Evolutionary conservation across 805 yeast genomes (phyloP), one percentile per base, ranked within the genome.

Genomic region (Kodamaea nitidulidarum): DNA sequence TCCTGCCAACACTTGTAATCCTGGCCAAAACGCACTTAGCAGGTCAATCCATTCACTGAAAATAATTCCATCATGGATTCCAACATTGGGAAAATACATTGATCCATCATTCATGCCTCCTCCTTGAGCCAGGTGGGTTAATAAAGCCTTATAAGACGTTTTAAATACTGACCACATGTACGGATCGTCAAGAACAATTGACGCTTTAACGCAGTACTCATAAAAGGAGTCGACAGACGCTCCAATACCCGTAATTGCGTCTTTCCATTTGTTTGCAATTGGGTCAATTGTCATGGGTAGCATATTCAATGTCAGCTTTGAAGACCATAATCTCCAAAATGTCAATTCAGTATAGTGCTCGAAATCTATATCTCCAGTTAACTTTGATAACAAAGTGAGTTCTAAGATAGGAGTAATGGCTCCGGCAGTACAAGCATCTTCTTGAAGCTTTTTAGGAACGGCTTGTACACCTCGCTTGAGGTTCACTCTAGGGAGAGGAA

Each of bases 171-270:
- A 44, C 86, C 90, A 88, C 42, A 88, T 70, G 2, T 63, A 53
- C 48, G 83, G 84, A 52, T 84, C 78, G 41, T 62, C 45, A 43
- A 88, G 87, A 10, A 90, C 54, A 8, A 90, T 73, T 2, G 88
- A 67, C 15, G 81, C 79, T 55, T 90, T 90, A 30, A 87, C 69
- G 0, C 95, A 84, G 59, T 88, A 86, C 54, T 90, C 98, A 55
- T 82, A 90, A 52, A 86, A 86, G 0, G 96, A 87, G 59, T 90
- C 98, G 11, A 87, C 76, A 2, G 95, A 84, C 0, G 97, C 97
- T 2, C 98, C 97, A 7, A 85, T 71, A 0, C 96, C 96, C 0
- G 93, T 77, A 29, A 79, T 60, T 0, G 71, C 56, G 40, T 82
- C 82, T 29, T 67, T 60, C 78, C 86, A 80, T 27, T 56, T 52